Conservation (phyloP, 305 asterid species). For the Fraxinus latifolia region DNA sequence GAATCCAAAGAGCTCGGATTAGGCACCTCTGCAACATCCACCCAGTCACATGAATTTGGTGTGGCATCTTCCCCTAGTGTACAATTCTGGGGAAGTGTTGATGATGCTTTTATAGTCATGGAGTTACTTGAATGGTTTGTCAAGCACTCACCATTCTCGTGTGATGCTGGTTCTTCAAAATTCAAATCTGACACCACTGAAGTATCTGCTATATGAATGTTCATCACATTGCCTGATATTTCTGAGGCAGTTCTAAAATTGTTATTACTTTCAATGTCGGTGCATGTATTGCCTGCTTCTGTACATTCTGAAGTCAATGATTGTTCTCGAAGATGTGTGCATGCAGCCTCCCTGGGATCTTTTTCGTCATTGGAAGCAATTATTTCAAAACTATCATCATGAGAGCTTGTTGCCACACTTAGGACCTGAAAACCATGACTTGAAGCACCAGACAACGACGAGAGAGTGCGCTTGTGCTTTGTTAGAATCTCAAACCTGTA, state of each 20-base stretch:
- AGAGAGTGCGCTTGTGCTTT: constrained; percentile 60
- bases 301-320: constrained; percentile 42
- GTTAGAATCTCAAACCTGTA: constrained; percentile 45
- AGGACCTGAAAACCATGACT: constrained; percentile 50
- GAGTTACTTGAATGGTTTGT: constrained; percentile 28
- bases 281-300: constrained; percentile 47
- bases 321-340: constrained; percentile 35
- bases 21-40: constrained; percentile 46
- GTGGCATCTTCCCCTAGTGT: constrained; percentile 40
- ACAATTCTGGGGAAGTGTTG: constrained; percentile 33
- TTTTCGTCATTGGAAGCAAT: constrained; percentile 38
- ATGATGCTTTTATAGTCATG: constrained; percentile 34
- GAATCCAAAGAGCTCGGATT: constrained; percentile 47
- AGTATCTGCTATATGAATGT: constrained; percentile 35
- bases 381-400: constrained; percentile 45
- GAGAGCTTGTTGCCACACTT: constrained; percentile 45
- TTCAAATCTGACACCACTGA: constrained; percentile 31
- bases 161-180: constrained; percentile 45
- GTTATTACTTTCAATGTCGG: constrained; percentile 46
- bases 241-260: constrained; percentile 40
- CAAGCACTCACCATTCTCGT: constrained; percentile 36
- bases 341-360: constrained; percentile 29
- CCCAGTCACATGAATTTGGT: constrained; percentile 37
- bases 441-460: constrained; percentile 77
- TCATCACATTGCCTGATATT: constrained; percentile 28